These are phyloP conservation scores for Agrocybe chaxingu DNA, from an alignment of 768 basidiomycete species.

Conservation along the genomic window DNA sequence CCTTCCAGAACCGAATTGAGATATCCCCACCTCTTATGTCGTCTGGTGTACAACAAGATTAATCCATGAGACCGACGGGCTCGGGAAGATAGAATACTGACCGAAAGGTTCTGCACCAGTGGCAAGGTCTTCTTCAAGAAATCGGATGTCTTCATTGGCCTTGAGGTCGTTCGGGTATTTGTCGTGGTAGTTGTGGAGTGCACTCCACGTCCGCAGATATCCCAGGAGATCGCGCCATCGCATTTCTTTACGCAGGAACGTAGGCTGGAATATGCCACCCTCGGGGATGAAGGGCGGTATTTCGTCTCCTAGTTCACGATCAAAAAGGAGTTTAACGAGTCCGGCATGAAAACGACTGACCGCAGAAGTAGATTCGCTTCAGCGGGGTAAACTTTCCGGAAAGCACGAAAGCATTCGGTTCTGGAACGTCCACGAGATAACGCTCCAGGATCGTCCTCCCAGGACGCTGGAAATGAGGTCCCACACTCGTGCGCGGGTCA, in stretches of 20 bases:
- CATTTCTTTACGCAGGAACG: constrained; percentile 57
- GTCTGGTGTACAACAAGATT: constrained; percentile 1
- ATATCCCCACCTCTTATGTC: constrained; percentile 55
- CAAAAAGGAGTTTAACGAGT: neutral
- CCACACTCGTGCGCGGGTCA: constrained; percentile 52
- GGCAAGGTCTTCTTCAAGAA: constrained; percentile 28
- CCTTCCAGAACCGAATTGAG: constrained; percentile 59
- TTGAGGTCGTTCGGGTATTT: constrained; percentile 52
- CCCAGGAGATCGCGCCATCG: constrained; percentile 63
- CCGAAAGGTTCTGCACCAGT: constrained; percentile 6
- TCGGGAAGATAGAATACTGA: neutral
- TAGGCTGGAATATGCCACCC: constrained; percentile 30
- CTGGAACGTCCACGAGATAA: constrained; percentile 68
- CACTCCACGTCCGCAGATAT: constrained; percentile 71
- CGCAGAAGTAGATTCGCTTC: constrained; percentile 58
- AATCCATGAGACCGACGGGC: neutral
- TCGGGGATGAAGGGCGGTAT: constrained; percentile 29
- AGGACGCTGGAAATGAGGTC: constrained; percentile 78
- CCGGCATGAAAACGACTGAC: constrained; percentile 25
- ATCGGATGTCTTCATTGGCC: constrained; percentile 28
- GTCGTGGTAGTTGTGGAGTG: constrained; percentile 67
- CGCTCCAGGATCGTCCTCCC: constrained; percentile 73
- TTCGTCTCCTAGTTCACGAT: constrained; percentile 30
- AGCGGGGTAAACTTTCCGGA: constrained; percentile 35
- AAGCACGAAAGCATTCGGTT: constrained; percentile 33